Conservation (phyloP, 73 alveolate species). For the Paramecium sonneborni region DNA sequence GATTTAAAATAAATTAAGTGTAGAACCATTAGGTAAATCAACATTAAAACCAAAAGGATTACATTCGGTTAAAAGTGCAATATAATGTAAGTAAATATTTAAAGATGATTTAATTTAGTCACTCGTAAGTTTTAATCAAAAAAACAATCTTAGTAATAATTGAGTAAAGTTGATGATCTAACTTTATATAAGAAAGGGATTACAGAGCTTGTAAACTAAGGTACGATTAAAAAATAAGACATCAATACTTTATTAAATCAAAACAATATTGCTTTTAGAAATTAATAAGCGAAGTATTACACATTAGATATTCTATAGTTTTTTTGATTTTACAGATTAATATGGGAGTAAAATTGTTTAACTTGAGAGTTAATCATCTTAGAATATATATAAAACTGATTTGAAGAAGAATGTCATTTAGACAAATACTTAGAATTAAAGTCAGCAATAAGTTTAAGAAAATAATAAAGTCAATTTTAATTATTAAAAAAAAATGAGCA, state of each 20-base stretch:
- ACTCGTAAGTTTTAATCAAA: background rate
- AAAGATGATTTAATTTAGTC: background rate
- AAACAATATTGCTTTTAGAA: background rate
- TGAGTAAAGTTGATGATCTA: background rate
- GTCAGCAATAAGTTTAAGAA: background rate
- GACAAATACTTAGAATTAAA: background rate
- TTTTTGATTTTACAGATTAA: background rate
- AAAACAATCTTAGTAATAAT: background rate
- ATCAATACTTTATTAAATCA: background rate
- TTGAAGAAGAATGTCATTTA: background rate
- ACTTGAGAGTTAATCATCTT: background rate
- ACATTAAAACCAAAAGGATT: slow-evolving; percentile 38
- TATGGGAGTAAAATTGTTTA: background rate
- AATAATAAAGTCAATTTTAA: background rate
- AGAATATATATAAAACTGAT: background rate
- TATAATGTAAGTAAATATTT: slow-evolving; percentile 32
- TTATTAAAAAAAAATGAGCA: background rate
- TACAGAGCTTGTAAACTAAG: background rate
- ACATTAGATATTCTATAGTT: background rate
- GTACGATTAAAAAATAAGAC: background rate
- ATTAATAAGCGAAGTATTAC: background rate
- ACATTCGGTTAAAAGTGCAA: slow-evolving; percentile 9
- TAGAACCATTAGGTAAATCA: slow-evolving; percentile 33
- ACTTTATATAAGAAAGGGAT: background rate
- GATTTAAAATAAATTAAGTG: background rate